These are phyloP conservation scores for Ehretia macrophylla DNA, from an alignment of 257 asterid genomes.

Conservation along the genomic window DNA sequence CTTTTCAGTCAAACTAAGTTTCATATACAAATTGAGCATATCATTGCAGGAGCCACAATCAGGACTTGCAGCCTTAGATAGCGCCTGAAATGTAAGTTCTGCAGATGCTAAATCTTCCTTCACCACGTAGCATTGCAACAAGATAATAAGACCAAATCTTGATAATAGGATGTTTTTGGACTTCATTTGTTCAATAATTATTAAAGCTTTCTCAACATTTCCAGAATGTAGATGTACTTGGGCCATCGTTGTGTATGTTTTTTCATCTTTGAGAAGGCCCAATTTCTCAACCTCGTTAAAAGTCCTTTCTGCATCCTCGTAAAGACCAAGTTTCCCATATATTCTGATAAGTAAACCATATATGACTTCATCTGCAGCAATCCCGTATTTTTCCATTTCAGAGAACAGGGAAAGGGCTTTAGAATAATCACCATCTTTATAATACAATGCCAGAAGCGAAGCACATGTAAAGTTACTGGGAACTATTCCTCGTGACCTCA, in stretches of 20 bases:
- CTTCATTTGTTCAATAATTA: slow-evolving; percentile 67
- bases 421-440: slow-evolving; percentile 65
- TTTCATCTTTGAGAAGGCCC: slow-evolving; percentile 58
- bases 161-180: slow-evolving; percentile 50
- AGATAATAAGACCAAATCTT: slow-evolving; percentile 57
- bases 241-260: slow-evolving; percentile 86
- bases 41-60: slow-evolving; percentile 53
- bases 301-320: slow-evolving; percentile 80
- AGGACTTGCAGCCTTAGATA: slow-evolving; percentile 57
- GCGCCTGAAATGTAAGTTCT: slow-evolving; percentile 58
- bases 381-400: slow-evolving; percentile 74
- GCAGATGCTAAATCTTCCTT: slow-evolving; percentile 73
- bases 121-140: slow-evolving; percentile 56
- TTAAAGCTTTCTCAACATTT: slow-evolving; percentile 61
- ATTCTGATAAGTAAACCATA: slow-evolving; percentile 85
- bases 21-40: slow-evolving; percentile 65
- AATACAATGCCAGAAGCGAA: slow-evolving; percentile 75
- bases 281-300: slow-evolving; percentile 57
- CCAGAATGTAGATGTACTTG: slow-evolving; percentile 79
- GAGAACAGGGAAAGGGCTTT: slow-evolving; percentile 81
- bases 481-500: slow-evolving; percentile 62
- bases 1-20: slow-evolving; percentile 56
- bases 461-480: slow-evolving; percentile 96
- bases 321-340: slow-evolving; percentile 92
- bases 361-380: slow-evolving; percentile 80